These are phyloP conservation scores for Phytophthora chlamydospora DNA, from an alignment of 352 stramenopile genomes.

Conservation along the genomic window DNA sequence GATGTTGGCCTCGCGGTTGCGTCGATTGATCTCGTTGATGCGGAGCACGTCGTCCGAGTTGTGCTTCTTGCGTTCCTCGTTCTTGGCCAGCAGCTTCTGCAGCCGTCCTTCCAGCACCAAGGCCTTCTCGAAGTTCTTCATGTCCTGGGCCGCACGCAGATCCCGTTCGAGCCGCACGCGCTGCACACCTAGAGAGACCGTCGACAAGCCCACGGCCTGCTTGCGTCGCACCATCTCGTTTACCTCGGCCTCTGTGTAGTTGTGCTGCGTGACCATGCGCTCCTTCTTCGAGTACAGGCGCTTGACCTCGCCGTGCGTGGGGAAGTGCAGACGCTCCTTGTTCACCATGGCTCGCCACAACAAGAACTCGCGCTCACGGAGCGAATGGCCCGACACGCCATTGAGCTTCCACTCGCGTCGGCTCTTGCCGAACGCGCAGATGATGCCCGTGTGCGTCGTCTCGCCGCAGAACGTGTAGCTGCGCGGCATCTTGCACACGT, in stretches of 20 bases:
- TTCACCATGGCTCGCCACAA: conserved; percentile 82
- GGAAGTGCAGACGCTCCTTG: conserved; percentile 77
- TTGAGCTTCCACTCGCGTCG: conserved; percentile 77
- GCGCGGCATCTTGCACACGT: conserved; percentile 59
- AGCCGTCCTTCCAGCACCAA: conserved; percentile 72
- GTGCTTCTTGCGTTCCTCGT: conserved; percentile 71
- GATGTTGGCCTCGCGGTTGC: conserved; percentile 84
- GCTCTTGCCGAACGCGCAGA: conserved; percentile 84
- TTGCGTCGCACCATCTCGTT: conserved; percentile 83
- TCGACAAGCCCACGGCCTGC: conserved; percentile 61
- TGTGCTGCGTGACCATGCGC: conserved; percentile 72
- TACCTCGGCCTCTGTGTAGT: conserved; percentile 83
- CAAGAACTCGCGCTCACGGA: conserved; percentile 81
- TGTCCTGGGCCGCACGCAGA: conserved; percentile 76
- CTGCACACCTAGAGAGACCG: conserved; percentile 77
- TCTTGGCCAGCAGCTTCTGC: conserved; percentile 65
- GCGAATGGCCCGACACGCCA: conserved; percentile 72
- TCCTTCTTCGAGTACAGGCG: conserved; percentile 66
- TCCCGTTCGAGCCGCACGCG: conserved; percentile 83
- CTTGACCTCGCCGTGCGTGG: conserved; percentile 76
- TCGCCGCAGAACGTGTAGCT: conserved; percentile 81
- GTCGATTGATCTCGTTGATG: conserved; percentile 88
- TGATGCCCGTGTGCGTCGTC: conserved; percentile 67
- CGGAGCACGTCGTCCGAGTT: conserved; percentile 84
- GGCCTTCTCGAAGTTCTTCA: conserved; percentile 90